Evolutionary conservation across 2,329 filamentous ascomycete genomes (phyloP).

Genomic region (Penicillium corylophilum): DNA sequence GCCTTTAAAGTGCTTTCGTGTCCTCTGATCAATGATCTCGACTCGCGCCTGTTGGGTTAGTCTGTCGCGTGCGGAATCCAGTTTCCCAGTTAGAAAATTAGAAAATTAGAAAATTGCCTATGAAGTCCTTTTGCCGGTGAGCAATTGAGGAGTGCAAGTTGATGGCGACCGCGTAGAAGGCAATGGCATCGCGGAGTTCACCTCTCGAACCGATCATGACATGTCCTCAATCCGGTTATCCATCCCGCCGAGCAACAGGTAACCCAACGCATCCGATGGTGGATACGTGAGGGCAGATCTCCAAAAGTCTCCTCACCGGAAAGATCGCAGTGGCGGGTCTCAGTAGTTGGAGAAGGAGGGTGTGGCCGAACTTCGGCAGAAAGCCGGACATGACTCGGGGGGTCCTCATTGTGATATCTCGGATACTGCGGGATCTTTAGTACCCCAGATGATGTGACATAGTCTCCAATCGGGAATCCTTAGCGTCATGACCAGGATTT

Average conservation of each 20-base stretch:
- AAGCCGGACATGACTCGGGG: slow-evolving; percentile 11
- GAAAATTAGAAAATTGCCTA: neutral
- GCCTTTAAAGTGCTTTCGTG: neutral
- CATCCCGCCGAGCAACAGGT: neutral
- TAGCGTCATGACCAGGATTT: neutral
- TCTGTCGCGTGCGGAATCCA: neutral
- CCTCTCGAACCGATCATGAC: neutral
- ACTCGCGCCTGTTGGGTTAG: neutral
- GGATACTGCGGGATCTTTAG: slow-evolving; percentile 1
- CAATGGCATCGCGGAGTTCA: neutral
- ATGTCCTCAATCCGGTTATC: slow-evolving; percentile 1
- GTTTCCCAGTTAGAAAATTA: neutral
- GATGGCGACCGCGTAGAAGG: neutral
- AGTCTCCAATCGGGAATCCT: neutral
- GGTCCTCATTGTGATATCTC: neutral
- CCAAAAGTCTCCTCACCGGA: slow-evolving; percentile 22
- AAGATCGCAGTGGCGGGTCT: slow-evolving; percentile 11
- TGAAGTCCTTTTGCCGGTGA: neutral
- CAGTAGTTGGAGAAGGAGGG: slow-evolving; percentile 18
- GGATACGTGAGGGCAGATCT: slow-evolving; percentile 17
- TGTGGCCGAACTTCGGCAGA: slow-evolving; percentile 20
- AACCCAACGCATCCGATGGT: neutral
- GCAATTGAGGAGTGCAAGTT: neutral
- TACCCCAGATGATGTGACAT: neutral
- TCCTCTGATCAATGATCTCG: neutral